Evolutionary conservation across 78 protist species (phyloP).

Genomic region (Speleostelium caveatum): DNA sequence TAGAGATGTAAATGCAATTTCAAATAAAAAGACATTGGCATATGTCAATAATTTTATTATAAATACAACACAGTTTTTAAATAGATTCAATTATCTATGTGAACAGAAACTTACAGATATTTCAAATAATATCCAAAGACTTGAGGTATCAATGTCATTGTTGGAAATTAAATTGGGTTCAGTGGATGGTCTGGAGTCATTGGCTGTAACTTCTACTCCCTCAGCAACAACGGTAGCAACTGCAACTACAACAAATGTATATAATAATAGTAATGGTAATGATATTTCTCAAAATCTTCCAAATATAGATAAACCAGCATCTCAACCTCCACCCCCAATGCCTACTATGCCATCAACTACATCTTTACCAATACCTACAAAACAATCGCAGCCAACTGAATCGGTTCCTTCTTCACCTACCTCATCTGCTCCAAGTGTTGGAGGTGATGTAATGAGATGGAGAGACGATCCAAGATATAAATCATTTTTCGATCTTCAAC

Average conservation of each 20-base stretch:
- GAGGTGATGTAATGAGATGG: neutral
- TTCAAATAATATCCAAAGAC: slow-evolving; percentile 26
- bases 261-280: neutral
- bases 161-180: slow-evolving; percentile 76
- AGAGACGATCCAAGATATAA: slow-evolving; percentile 59
- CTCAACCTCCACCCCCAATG: slow-evolving; percentile 74
- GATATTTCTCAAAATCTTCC: neutral
- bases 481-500: slow-evolving; percentile 18
- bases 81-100: slow-evolving; percentile 75
- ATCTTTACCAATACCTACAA: slow-evolving; percentile 51
- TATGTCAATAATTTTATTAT: slow-evolving; percentile 77
- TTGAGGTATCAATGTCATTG: slow-evolving; percentile 77
- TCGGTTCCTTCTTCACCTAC: slow-evolving; percentile 39
- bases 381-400: neutral
- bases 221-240: neutral
- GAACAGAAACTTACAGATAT: slow-evolving; percentile 71
- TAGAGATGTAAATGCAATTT: slow-evolving; percentile 37
- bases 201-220: slow-evolving; percentile 9
- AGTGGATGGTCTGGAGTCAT: slow-evolving; percentile 69
- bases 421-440: slow-evolving; percentile 7
- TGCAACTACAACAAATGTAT: neutral
- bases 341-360: slow-evolving; percentile 3
- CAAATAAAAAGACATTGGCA: slow-evolving; percentile 73
- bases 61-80: slow-evolving; percentile 80
- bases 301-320: neutral